Conservation (phyloP, 208 protist species). For the Crithidia brevicula region DNA sequence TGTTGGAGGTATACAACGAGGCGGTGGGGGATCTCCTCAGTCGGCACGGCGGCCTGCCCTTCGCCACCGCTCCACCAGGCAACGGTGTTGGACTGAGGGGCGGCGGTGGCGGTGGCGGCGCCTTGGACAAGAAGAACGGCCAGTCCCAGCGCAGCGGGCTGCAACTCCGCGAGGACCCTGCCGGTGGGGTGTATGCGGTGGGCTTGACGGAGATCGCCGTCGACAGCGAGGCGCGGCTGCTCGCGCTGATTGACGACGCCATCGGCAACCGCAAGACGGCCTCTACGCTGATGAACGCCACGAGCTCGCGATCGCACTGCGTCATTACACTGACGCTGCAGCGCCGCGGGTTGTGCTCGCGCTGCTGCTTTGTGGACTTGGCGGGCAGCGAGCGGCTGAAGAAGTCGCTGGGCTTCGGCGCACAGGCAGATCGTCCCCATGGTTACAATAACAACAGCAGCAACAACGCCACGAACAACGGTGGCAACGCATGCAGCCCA, state of each 20-base stretch:
- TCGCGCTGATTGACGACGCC: conserved; percentile 77
- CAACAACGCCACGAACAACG: conserved; percentile 6
- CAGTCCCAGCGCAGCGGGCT: conserved; percentile 27
- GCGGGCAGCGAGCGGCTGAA: conserved; percentile 94
- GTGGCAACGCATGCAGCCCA: background rate
- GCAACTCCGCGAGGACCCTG: conserved; percentile 86
- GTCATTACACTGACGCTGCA: conserved; percentile 91
- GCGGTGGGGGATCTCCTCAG: conserved; percentile 85
- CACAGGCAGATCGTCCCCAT: background rate
- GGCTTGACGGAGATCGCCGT: conserved; percentile 79
- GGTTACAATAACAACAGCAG: background rate
- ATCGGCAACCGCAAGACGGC: conserved; percentile 91
- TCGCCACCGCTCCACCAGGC: background rate
- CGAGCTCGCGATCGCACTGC: conserved; percentile 92
- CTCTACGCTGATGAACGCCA: conserved; percentile 93
- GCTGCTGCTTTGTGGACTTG: conserved; percentile 94
- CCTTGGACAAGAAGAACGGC: background rate
- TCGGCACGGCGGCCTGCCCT: background rate
- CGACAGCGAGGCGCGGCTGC: conserved; percentile 65
- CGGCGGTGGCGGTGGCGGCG: background rate
- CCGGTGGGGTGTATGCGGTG: conserved; percentile 80
- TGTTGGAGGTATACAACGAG: conserved; percentile 96
- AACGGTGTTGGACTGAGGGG: background rate
- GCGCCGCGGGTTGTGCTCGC: conserved; percentile 55
- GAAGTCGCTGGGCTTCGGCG: conserved; percentile 59